Percentiles rank a stretch among this genome's conserved stretches.
Conservation (phyloP, 2,329 filamentous ascomycete species). For the Fusarium neocosmosporiellum region DNA sequence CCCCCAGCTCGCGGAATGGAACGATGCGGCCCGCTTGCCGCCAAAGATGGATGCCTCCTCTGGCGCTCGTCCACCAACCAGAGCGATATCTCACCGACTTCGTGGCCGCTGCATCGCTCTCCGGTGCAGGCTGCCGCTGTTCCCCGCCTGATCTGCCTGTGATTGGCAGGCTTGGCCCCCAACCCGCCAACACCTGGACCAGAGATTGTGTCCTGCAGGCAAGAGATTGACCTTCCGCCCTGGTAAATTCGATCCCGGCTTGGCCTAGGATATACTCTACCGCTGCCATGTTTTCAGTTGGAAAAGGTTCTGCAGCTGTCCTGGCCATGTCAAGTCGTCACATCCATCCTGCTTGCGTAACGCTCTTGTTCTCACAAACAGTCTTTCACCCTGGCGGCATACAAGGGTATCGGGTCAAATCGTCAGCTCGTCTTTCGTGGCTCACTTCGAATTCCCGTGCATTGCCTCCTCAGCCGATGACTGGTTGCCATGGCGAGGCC, state of each 20-base stretch:
- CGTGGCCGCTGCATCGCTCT: conserved; percentile 24
- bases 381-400: neutral
- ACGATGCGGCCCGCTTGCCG: conserved; percentile 37
- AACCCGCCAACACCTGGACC: conserved; percentile 27
- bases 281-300: conserved; percentile 17
- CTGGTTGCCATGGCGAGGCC: neutral
- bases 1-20: conserved; percentile 27
- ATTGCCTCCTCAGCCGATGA: conserved; percentile 1
- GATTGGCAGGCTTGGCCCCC: conserved; percentile 41
- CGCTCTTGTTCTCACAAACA: neutral
- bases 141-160: conserved; percentile 25
- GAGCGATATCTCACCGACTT: conserved; percentile 18
- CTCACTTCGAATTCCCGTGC: neutral
- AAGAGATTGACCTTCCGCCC: conserved; percentile 31
- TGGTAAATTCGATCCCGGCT: conserved; percentile 16
- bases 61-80: conserved; percentile 40
- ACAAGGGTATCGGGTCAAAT: conserved; percentile 8
- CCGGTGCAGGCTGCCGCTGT: conserved; percentile 35
- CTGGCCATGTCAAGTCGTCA: conserved; percentile 29
- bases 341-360: conserved; percentile 5
- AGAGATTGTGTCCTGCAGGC: conserved; percentile 37
- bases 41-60: conserved; percentile 24
- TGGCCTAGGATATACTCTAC: conserved; percentile 21
- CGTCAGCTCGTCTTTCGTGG: conserved; percentile 5
- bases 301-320: conserved; percentile 13